Evolutionary conservation across 768 basidiomycete species (phyloP), one percentile per base, ranked within the genome.

Genomic region (Mycena haematopus): DNA sequence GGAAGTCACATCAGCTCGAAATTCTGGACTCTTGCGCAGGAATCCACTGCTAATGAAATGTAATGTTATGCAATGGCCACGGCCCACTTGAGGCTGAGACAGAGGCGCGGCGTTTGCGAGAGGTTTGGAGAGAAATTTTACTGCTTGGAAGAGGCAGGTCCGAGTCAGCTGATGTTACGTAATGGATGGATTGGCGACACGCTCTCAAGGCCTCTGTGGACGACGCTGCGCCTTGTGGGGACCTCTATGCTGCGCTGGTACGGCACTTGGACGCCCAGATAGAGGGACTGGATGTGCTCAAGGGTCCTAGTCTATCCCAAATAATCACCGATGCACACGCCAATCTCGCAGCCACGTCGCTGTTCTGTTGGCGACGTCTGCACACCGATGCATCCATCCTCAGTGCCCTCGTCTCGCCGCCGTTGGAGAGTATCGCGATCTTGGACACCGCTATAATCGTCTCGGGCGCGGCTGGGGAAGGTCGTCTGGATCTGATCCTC

Each of bases 381-480:
- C 94, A 93, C 74, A 90, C 92, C 44, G 93, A 96, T 67, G 82
- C 87, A 11, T 84, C 82, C 55, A 77, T 96, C 42, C 73, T 93
- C 44, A 80, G 79, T 63, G 79, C 80, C 6, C 75, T 90, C 35
- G 54, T 68, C 31, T 66, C 70, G 3, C 66, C 69, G 3, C 78
- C 75, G 13, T 64, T 78, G 63, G 78, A 78, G 47, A 79, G 83
- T 24, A 82, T 98, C 40, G 77, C 79, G 6, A 75, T 80, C 15
- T 76, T 98, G 25, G 97, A 99, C 71, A 82, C 80, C 66, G 89
- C 90, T 1, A 88, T 98, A 65, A 87, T 99, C 64, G 81, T 96
- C 52, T 89, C 94, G 15, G 95, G 95, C 2, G 86, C 89, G 2
- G 80, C 87, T 24, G 92, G 90, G 2, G 74, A 80, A 19, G 77